phyloP scores from a whole-genome alignment of 768 basidiomycete genomes.

The Phylloporus arenicola region DNA sequence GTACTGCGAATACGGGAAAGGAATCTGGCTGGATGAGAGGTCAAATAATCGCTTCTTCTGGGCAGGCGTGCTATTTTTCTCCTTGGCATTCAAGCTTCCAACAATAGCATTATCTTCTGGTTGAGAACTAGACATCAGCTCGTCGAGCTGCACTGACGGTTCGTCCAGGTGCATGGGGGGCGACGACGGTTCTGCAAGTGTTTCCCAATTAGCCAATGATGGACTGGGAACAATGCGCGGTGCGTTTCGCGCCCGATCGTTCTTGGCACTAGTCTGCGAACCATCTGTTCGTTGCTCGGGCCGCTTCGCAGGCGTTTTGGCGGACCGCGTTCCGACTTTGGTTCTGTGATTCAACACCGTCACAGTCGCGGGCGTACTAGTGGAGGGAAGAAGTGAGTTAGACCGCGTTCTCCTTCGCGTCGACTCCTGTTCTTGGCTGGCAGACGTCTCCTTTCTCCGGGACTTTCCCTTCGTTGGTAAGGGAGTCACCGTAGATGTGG shows the following conservation, averaged over 20 bases:
- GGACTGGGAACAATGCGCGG: slow-evolving; percentile 3
- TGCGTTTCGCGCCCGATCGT: not conserved
- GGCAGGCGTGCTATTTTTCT: slow-evolving; percentile 5
- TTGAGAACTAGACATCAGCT: slow-evolving; percentile 30
- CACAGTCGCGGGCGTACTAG: slow-evolving; percentile 7
- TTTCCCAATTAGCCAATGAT: slow-evolving; percentile 26
- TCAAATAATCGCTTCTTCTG: slow-evolving; percentile 40
- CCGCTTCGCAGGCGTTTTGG: slow-evolving; percentile 12
- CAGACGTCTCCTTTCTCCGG: slow-evolving; percentile 14
- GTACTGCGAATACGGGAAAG: slow-evolving; percentile 52
- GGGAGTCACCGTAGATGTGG: slow-evolving; percentile 18
- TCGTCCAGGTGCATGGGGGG: slow-evolving; percentile 31
- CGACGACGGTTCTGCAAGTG: slow-evolving; percentile 22
- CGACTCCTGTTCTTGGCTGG: slow-evolving; percentile 20
- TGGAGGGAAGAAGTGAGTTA: slow-evolving; percentile 2
- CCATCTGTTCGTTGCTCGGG: not conserved
- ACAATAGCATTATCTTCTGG: not conserved
- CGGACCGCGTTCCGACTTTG: not conserved
- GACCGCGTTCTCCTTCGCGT: slow-evolving; percentile 19
- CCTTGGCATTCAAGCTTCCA: slow-evolving; percentile 7
- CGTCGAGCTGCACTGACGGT: slow-evolving; percentile 20
- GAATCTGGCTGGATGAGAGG: slow-evolving; percentile 46
- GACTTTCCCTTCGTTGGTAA: slow-evolving; percentile 14
- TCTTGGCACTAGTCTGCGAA: not conserved
- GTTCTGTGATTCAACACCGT: not conserved